Percentiles rank a stretch among this genome's conserved stretches.
These are phyloP conservation scores for Primulina tabacum DNA, from an alignment of 257 asterid genomes.

Conservation along the genomic window DNA sequence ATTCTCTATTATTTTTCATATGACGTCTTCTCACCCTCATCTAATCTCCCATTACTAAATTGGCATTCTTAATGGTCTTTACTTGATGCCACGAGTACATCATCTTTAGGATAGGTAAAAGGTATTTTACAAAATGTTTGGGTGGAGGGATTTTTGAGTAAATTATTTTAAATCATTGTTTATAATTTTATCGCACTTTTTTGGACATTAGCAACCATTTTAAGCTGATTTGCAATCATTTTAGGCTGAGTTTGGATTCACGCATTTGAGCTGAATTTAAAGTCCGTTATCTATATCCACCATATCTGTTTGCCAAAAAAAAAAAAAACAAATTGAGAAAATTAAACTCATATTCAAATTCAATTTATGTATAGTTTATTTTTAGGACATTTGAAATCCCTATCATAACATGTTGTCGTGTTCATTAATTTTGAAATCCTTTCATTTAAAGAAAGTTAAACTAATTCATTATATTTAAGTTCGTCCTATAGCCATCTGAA, in stretches of 20 bases:
- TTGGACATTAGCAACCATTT: not conserved
- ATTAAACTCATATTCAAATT: not conserved
- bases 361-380: not conserved
- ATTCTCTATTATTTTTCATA: constrained; percentile 7
- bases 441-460: not conserved
- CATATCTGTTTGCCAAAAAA: not conserved
- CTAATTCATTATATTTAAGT: not conserved
- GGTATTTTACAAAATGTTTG: not conserved
- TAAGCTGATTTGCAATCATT: not conserved
- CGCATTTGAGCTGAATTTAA: not conserved
- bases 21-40: constrained; percentile 8
- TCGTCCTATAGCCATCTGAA: not conserved
- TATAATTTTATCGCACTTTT: too few species aligned
- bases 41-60: not conserved
- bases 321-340: not conserved
- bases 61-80: constrained; percentile 4
- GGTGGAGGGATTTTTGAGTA: not conserved
- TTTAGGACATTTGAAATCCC: not conserved
- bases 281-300: not conserved
- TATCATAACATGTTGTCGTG: not conserved
- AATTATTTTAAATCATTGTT: not conserved
- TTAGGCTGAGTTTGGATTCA: not conserved
- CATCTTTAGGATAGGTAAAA: not conserved
- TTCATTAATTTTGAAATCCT: not conserved
- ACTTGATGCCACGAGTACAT: not conserved